phyloP scores from a whole-genome alignment of 139 green algal genomes.

The Chlamydomonas applanata region DNA sequence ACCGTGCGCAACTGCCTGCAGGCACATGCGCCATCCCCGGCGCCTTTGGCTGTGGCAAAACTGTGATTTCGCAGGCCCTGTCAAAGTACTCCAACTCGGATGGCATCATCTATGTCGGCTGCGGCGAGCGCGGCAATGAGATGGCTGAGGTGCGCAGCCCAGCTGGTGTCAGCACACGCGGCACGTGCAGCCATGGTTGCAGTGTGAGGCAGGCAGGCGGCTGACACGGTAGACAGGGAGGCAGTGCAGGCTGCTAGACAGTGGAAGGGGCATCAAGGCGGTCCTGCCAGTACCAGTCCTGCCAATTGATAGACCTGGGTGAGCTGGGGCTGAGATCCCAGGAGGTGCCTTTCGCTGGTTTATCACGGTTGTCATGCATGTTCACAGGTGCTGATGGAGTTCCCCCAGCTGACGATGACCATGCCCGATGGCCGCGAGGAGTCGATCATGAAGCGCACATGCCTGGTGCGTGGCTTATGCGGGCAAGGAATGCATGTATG shows the following conservation, averaged over 20 bases:
- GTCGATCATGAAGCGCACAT: constrained; percentile 98
- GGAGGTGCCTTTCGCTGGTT: too few relatives aligned
- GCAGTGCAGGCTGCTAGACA: too few relatives aligned
- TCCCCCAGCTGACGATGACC: constrained; percentile 97
- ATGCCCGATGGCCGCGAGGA: constrained; percentile 95
- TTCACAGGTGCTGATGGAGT: constrained; percentile 90
- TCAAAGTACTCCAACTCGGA: constrained; percentile 99
- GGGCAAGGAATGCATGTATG: neutral
- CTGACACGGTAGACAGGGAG: too few relatives aligned
- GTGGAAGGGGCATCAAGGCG: too few relatives aligned
- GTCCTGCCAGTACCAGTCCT: too few relatives aligned
- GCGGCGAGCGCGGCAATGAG: constrained; percentile 96
- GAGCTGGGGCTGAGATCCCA: too few relatives aligned
- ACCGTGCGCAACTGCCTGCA: constrained; percentile 14
- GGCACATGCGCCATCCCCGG: constrained; percentile 97
- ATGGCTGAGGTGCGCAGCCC: constrained; percentile 62
- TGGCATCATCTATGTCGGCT: constrained; percentile 99
- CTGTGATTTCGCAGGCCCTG: constrained; percentile 96
- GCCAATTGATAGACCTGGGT: too few relatives aligned
- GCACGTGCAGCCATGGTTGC: too few relatives aligned
- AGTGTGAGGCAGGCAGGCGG: too few relatives aligned
- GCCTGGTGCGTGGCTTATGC: constrained; percentile 73
- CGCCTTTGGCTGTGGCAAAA: constrained; percentile 99
- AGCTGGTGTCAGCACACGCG: too few relatives aligned
- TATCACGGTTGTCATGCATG: too few relatives aligned